Evolutionary conservation across 345 rosid genomes (phyloP).

Genomic region (Litchi chinensis): DNA sequence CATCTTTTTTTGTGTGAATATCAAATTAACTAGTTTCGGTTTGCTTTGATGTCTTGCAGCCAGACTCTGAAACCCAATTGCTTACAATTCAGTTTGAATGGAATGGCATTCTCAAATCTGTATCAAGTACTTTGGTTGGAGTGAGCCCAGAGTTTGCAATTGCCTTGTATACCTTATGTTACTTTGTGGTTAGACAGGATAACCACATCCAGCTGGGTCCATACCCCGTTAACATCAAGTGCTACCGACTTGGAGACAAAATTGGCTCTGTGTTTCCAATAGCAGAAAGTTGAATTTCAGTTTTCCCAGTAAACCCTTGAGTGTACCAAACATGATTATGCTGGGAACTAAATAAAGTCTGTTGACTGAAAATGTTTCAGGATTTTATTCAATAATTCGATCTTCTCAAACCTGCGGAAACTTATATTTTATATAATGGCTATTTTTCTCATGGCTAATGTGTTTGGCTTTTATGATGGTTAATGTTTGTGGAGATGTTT

Average conservation of each 20-base stretch:
- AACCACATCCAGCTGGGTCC: constrained; percentile 79
- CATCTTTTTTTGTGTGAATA: too few relatives aligned
- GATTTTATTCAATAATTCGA: not conserved
- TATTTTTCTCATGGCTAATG: not conserved
- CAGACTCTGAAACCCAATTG: constrained; percentile 77
- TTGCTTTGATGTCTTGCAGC: constrained; percentile 44
- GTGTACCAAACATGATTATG: not conserved
- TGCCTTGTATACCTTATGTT: constrained; percentile 82
- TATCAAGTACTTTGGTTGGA: constrained; percentile 77
- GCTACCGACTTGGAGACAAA: constrained; percentile 70
- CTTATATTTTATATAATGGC: not conserved
- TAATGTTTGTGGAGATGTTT: not conserved
- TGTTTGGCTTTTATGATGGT: constrained; percentile 3
- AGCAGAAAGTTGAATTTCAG: constrained; percentile 49
- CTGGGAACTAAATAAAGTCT: not conserved
- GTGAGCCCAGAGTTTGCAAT: constrained; percentile 89
- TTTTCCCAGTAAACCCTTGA: not conserved
- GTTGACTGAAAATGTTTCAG: not conserved
- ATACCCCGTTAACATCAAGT: constrained; percentile 81
- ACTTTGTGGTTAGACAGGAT: constrained; percentile 71
- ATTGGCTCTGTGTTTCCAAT: constrained; percentile 78
- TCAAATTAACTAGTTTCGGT: not conserved
- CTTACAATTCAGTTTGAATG: constrained; percentile 84
- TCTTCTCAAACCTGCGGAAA: not conserved
- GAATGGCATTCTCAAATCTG: constrained; percentile 87